Evolutionary conservation across 2,329 filamentous ascomycete genomes (phyloP).

Genomic region (Botrytis cinerea): DNA sequence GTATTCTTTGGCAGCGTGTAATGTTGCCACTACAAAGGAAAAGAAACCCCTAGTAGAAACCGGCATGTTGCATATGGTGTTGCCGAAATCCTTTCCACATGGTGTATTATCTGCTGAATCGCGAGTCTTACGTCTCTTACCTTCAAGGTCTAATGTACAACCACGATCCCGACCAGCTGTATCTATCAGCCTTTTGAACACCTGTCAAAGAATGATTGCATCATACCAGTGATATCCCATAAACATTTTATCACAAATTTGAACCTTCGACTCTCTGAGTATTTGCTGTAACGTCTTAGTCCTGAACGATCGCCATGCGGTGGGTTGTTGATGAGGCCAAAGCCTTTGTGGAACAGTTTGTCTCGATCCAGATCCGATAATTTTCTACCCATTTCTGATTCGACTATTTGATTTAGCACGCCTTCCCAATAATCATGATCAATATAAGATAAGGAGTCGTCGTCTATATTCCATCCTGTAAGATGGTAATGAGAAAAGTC

Average conservation of each 20-base stretch:
- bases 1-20: not conserved
- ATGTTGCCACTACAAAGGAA: not conserved
- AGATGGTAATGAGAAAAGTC: not conserved
- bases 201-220: too few relatives aligned
- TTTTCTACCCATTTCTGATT: not conserved
- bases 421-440: not conserved
- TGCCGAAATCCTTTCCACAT: not conserved
- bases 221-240: not conserved
- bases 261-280: not conserved
- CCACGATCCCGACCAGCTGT: not conserved
- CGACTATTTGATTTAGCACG: not conserved
- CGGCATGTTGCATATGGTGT: not conserved
- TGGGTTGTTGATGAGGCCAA: not conserved
- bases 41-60: not conserved
- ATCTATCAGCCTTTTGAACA: not conserved
- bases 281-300: not conserved
- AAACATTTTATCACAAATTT: not conserved
- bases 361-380: not conserved
- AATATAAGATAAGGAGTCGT: not conserved
- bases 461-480: not conserved
- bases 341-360: not conserved
- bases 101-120: not conserved
- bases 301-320: not conserved
- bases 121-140: not conserved
- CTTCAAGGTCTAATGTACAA: not conserved